Conservation (phyloP, 208 protist genomes). For the Zelonia costaricensis region DNA sequence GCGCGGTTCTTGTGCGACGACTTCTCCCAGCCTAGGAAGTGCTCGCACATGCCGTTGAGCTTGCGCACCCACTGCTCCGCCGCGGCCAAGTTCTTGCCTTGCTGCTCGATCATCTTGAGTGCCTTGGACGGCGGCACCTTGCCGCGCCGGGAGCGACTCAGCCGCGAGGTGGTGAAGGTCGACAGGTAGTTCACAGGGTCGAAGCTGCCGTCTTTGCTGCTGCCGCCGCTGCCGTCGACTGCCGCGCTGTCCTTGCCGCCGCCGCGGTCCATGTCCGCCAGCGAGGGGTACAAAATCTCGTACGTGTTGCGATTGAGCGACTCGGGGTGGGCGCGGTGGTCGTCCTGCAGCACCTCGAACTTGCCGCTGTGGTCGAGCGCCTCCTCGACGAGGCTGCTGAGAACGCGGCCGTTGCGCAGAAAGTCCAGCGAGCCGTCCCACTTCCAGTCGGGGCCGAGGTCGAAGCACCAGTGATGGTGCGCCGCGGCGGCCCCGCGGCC, state of each 20-base stretch:
- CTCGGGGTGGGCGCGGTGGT: slow-evolving; percentile 11
- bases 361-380: slow-evolving; percentile 32
- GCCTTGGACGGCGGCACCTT: slow-evolving; percentile 8
- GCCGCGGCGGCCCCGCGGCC: not conserved
- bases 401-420: slow-evolving; percentile 42
- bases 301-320: slow-evolving; percentile 20
- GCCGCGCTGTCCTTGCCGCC: not conserved
- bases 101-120: slow-evolving; percentile 27
- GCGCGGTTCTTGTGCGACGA: slow-evolving; percentile 18
- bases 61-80: slow-evolving; percentile 25
- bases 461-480: slow-evolving; percentile 19
- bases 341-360: slow-evolving; percentile 20
- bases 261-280: slow-evolving; percentile 32
- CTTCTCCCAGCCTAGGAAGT: slow-evolving; percentile 43
- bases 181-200: slow-evolving; percentile 17
- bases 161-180: slow-evolving; percentile 9
- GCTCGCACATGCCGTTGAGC: slow-evolving; percentile 55
- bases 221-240: not conserved
- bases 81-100: slow-evolving; percentile 32
- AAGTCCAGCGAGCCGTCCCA: slow-evolving; percentile 45
- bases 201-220: not conserved
- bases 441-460: slow-evolving; percentile 30
- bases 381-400: slow-evolving; percentile 36
- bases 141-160: slow-evolving; percentile 16
- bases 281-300: slow-evolving; percentile 37